Base-by-base conservation (phyloP, 129 eudicot species). In the Artemisia argyi region DNA sequence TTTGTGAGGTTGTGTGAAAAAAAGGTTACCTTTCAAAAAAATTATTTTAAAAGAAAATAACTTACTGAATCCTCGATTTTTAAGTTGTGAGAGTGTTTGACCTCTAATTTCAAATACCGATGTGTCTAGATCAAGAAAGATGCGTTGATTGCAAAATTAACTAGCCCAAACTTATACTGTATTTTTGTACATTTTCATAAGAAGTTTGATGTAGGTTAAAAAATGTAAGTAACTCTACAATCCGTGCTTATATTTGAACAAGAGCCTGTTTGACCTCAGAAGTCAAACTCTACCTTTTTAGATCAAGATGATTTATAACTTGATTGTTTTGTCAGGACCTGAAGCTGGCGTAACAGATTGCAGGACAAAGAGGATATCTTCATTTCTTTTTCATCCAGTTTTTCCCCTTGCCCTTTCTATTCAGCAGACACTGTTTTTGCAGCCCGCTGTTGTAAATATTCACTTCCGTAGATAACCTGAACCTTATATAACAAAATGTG, bases 361-460 rank as follows among this genome's bases (percentile, higher is more conserved):
- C 72, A 78, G 91, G 82, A 78, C 89, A 20, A 94, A 87, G 79
- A 86, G 83, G 81, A 85, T 94, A 58, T 90, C 91, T 14, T 94
- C 96, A 11, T 94, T 90, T 80, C 87, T 94, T 42, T 94, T 94
- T 77, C 98, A 94, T 81, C 98, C 98, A 15, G 61, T 82, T 79
- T 85, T 94, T 28, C 98, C 98, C 32, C 86, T 94, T 0, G 98
- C 88, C 15, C 85, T 94, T 74, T 94, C 98, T 16, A 64, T 94
- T 81, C 98, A 94, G 58, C 98, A 94, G 72, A 90, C 98, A 7
- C 68, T 88, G 70, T 94, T 82, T 78, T 80, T 88, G 78, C 98
- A 94, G 81, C 95, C 97, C 3, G 76, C 87, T 65, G 85, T 86
- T 72, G 93, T 94, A 79, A 94, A 94, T 83, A 94, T 94, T 81